phyloP scores from a whole-genome alignment of 2,329 filamentous ascomycete species.

The Camillea tinctor region DNA sequence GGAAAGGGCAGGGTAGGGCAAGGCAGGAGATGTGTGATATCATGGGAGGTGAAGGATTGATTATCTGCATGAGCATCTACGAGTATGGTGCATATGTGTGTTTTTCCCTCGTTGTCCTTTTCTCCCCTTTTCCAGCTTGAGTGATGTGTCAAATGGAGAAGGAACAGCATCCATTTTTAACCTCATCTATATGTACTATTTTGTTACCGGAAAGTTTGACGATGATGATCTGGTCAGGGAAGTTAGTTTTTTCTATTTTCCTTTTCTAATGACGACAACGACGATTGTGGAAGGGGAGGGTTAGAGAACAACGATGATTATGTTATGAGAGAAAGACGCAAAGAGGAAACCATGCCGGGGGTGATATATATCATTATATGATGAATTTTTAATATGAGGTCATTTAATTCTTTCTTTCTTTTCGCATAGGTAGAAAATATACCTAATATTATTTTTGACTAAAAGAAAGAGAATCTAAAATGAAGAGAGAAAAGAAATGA shows the following conservation, averaged over 20 bases:
- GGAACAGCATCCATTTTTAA: background rate
- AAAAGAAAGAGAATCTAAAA: too few relatives aligned
- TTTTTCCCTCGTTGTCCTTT: conserved; percentile 1
- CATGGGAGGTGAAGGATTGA: background rate
- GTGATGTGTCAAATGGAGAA: conserved; percentile 6
- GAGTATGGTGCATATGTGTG: background rate
- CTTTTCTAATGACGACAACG: conserved; percentile 5
- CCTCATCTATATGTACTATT: background rate
- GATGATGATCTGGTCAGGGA: background rate
- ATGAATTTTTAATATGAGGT: background rate
- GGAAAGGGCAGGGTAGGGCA: background rate
- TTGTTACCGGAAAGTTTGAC: background rate
- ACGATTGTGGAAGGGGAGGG: background rate
- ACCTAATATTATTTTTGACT: too few relatives aligned
- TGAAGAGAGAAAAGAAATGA: too few relatives aligned
- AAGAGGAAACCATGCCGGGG: background rate
- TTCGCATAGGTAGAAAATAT: too few relatives aligned
- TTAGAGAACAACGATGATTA: background rate
- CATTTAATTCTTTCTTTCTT: too few relatives aligned
- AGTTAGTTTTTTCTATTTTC: background rate
- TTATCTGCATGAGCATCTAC: background rate
- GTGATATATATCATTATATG: background rate
- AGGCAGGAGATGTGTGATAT: conserved; percentile 2
- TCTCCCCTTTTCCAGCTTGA: background rate
- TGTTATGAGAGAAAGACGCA: background rate